Percentiles rank a stretch among this genome's conserved stretches.
These are phyloP conservation scores for Podospora fimiseda DNA, from an alignment of 495 filamentous ascomycete species.

Conservation along the genomic window DNA sequence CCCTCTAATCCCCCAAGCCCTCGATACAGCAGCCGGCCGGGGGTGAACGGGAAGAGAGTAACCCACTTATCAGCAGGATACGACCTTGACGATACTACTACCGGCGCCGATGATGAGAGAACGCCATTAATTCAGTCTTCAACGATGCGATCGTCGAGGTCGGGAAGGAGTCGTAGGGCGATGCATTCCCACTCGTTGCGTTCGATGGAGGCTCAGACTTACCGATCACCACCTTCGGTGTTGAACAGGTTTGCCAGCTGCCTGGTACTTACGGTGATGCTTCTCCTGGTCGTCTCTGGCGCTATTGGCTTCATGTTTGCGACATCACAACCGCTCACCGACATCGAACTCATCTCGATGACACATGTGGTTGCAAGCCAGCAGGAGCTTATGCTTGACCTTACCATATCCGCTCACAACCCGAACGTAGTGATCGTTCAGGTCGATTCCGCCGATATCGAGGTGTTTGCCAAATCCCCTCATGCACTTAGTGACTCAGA, in stretches of 20 bases:
- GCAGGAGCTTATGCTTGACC: constrained; percentile 91
- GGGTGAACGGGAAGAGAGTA: constrained; percentile 19
- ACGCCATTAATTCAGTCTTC: constrained; percentile 63
- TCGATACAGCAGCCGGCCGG: constrained; percentile 25
- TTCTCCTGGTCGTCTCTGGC: constrained; percentile 70
- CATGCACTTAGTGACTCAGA: constrained; percentile 70
- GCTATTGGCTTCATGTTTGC: constrained; percentile 82
- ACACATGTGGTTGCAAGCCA: constrained; percentile 87
- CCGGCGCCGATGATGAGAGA: constrained; percentile 81
- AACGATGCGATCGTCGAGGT: constrained; percentile 50
- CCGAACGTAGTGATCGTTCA: constrained; percentile 84
- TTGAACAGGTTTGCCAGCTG: constrained; percentile 74
- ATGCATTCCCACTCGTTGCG: constrained; percentile 51
- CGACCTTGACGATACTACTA: constrained; percentile 46
- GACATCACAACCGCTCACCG: constrained; percentile 78
- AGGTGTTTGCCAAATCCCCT: constrained; percentile 88
- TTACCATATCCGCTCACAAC: constrained; percentile 81
- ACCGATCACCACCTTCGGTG: constrained; percentile 52
- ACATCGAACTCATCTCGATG: constrained; percentile 69
- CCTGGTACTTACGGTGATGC: constrained; percentile 63
- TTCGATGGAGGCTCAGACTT: constrained; percentile 68
- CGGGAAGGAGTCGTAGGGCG: constrained; percentile 55
- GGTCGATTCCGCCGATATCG: constrained; percentile 76
- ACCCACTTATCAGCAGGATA: constrained; percentile 39
- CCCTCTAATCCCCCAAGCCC: constrained; percentile 58